Evolutionary conservation across 345 rosid genomes (phyloP).

Genomic region (Lepidium africanum): DNA sequence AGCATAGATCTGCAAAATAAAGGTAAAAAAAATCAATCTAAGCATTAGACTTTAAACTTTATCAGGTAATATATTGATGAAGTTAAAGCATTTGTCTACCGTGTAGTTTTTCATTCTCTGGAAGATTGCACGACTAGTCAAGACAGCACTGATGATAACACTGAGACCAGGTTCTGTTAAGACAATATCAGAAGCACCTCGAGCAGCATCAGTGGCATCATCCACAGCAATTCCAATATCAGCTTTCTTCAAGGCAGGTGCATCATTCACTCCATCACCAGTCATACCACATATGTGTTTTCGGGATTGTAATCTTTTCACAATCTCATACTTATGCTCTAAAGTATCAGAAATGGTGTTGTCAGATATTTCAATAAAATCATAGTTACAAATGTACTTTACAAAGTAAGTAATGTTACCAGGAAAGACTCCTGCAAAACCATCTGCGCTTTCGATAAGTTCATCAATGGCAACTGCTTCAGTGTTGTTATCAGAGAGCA

Average conservation of each 20-base stretch:
- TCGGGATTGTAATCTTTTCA: conserved; percentile 38
- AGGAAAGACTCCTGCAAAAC: conserved; percentile 66
- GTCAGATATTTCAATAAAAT: neutral
- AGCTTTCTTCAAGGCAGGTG: conserved; percentile 58
- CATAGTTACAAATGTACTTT: neutral
- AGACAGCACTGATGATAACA: conserved; percentile 53
- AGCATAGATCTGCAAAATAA: conserved; percentile 44
- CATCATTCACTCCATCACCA: conserved; percentile 63
- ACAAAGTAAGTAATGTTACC: conserved; percentile 13
- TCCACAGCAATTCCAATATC: conserved; percentile 64
- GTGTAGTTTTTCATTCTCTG: conserved; percentile 68
- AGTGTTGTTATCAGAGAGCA: conserved; percentile 34
- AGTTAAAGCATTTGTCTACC: conserved; percentile 17
- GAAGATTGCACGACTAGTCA: conserved; percentile 59
- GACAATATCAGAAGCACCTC: conserved; percentile 57
- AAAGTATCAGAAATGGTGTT: neutral
- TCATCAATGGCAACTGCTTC: conserved; percentile 37
- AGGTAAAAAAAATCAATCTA: neutral
- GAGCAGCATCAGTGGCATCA: conserved; percentile 62
- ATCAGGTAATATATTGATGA: neutral
- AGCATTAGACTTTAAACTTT: neutral
- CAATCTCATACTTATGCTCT: conserved; percentile 62
- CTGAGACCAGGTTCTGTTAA: conserved; percentile 61
- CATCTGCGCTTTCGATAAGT: conserved; percentile 39
- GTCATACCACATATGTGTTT: conserved; percentile 61